Conservation (phyloP, 2,329 filamentous ascomycete genomes). For the Teratosphaeria pseudoeucalypti region DNA sequence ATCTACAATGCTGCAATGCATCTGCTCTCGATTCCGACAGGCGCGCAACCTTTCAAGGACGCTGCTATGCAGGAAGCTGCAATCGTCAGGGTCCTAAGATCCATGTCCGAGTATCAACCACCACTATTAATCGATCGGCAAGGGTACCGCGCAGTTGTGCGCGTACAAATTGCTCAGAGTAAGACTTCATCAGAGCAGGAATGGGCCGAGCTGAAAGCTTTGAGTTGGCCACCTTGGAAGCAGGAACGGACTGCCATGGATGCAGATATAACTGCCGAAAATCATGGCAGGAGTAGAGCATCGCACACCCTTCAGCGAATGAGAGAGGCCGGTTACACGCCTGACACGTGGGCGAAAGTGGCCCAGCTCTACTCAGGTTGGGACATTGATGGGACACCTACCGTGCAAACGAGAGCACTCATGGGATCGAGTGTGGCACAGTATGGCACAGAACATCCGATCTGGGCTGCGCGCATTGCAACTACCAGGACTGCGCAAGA, state of each 20-base stretch:
- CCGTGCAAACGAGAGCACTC: slow-evolving; percentile 45
- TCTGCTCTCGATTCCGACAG: slow-evolving; percentile 28
- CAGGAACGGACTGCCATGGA: slow-evolving; percentile 52
- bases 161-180: slow-evolving; percentile 46
- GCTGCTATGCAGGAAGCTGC: slow-evolving; percentile 43
- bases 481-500: slow-evolving; percentile 52
- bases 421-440: not conserved
- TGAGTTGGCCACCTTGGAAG: slow-evolving; percentile 58
- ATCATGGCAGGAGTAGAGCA: slow-evolving; percentile 48
- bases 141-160: slow-evolving; percentile 47
- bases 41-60: slow-evolving; percentile 39
- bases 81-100: slow-evolving; percentile 46
- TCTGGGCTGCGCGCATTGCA: slow-evolving; percentile 49
- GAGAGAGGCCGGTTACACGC: slow-evolving; percentile 49
- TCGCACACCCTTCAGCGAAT: slow-evolving; percentile 45
- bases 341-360: slow-evolving; percentile 42
- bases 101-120: slow-evolving; percentile 46
- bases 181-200: slow-evolving; percentile 47
- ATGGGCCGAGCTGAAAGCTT: slow-evolving; percentile 49
- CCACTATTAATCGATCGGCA: slow-evolving; percentile 45
- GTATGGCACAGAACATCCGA: slow-evolving; percentile 1
- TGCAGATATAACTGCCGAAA: slow-evolving; percentile 44
- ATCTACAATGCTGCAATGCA: slow-evolving; percentile 21
- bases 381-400: slow-evolving; percentile 53
- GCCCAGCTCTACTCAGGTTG: slow-evolving; percentile 48